Evolutionary conservation across 1,284 basidiomycete genomes (phyloP).

Genomic region (Puccinia horiana): DNA sequence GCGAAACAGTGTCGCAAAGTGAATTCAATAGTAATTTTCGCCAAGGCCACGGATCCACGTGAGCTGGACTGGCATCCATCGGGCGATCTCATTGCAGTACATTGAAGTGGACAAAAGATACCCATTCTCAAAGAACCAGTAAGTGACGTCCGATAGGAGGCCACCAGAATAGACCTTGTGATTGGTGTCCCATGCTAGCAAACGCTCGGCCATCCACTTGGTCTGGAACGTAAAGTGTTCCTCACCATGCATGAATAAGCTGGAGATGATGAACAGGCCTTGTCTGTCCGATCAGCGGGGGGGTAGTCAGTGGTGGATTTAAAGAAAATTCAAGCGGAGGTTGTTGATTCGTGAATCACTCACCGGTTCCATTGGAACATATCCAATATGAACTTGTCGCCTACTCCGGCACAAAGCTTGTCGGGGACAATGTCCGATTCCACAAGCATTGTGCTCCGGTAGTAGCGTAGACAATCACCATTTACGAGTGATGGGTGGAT

Average conservation of each 20-base stretch:
- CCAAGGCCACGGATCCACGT: constrained; percentile 1
- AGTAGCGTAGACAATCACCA: neutral
- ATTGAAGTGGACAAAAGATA: constrained; percentile 12
- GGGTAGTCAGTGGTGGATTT: neutral
- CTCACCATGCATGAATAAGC: neutral
- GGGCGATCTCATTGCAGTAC: neutral
- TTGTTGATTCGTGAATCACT: too few relatives aligned
- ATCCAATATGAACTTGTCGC: too few relatives aligned
- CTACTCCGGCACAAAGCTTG: neutral
- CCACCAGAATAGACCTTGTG: neutral
- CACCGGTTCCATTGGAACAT: constrained; percentile 2
- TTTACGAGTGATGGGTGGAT: neutral
- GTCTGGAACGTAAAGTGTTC: constrained; percentile 6
- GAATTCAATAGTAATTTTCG: neutral
- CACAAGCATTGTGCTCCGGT: neutral
- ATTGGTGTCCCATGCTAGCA: neutral
- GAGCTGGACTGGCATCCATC: constrained; percentile 12
- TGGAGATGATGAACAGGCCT: neutral
- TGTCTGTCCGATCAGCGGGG: neutral
- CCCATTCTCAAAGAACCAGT: neutral
- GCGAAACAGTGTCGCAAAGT: too few relatives aligned
- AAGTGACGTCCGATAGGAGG: constrained; percentile 8
- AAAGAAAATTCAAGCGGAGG: neutral
- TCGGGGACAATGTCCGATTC: neutral
- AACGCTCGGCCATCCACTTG: neutral